Base-by-base conservation (phyloP, 495 filamentous ascomycete species). In the Umbilicaria muhlenbergii region DNA sequence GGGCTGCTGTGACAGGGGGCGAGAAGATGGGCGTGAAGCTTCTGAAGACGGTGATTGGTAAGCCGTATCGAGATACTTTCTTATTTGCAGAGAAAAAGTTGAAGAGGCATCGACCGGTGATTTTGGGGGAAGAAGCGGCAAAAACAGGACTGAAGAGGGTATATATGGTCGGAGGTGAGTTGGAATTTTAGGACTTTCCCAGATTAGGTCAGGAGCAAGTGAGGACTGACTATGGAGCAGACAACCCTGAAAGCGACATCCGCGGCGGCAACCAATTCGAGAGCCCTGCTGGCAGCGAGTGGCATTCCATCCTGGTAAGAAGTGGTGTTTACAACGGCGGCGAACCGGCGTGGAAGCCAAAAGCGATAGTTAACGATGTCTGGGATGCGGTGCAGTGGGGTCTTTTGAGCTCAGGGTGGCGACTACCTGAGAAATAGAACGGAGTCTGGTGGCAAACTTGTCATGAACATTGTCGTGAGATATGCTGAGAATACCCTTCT, bases 201-300 rank as follows among this genome's bases (percentile, higher is more conserved):
- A 1, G 3, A 28, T 5, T 28, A 8, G 24, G 24, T 10, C 8
- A 8, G 1, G 24, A 28, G 8, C 24, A 28, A 8, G 4, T 1
- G 24, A 6, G 8, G 24, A 28, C 4, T 28, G 24, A 28, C 8
- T 10, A 28, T 28, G 24, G 24, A 7, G 24, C 24, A 28, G 91
- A 99, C 52, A 99, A 96, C 51, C 89, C 91, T 0, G 84, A 84
- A 55, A 83, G 77, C 24, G 91, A 99, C 60, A 92, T 99, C 45
- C 63, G 69, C 11, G 91, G 92, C n/a, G 89, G 83, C 18, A 96
- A 94, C 52, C 67, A 66, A 28, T 91, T 81, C 57, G 52, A 55
- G 11, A 86, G 80, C 46, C 59, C 66, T 8, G 49, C 62, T 35
- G 80, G 80, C 6, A 86, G 77, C 17, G 60, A 74, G 52, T 99